phyloP scores from a whole-genome alignment of 306 rosid genomes.

The Cicer arietinum region DNA sequence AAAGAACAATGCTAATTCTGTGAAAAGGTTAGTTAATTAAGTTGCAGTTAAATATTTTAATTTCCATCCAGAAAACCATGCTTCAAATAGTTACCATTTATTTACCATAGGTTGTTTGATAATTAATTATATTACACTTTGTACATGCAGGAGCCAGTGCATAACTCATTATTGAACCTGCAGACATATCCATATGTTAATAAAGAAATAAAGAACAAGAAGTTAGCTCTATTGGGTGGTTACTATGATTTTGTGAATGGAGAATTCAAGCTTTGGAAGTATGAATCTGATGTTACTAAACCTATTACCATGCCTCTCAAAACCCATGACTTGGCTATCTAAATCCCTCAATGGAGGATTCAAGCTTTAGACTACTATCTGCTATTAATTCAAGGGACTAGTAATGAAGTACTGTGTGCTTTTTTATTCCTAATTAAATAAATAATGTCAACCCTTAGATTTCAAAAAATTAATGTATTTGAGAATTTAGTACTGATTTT shows the following conservation, averaged over 20 bases:
- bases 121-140: background rate
- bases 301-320: constrained; percentile 44
- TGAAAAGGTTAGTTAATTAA: constrained; percentile 49
- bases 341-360: background rate
- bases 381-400: background rate
- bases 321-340: too few relatives aligned
- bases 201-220: constrained; percentile 35
- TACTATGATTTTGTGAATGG: constrained; percentile 68
- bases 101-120: background rate
- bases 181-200: constrained; percentile 61
- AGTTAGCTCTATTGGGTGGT: constrained; percentile 53
- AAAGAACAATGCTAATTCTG: constrained; percentile 46
- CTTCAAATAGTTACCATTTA: background rate
- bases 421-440: constrained; percentile 33
- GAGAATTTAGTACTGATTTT: background rate
- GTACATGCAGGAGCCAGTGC: constrained; percentile 66
- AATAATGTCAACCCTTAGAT: background rate
- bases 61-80: background rate
- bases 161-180: constrained; percentile 59
- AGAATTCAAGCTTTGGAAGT: constrained; percentile 62
- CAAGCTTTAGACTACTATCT: constrained; percentile 3
- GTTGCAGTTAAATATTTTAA: background rate
- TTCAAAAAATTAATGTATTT: background rate
- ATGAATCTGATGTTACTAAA: constrained; percentile 24
- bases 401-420: background rate